Base-by-base conservation (phyloP, 495 filamentous ascomycete genomes). In the Patellaria atrata region DNA sequence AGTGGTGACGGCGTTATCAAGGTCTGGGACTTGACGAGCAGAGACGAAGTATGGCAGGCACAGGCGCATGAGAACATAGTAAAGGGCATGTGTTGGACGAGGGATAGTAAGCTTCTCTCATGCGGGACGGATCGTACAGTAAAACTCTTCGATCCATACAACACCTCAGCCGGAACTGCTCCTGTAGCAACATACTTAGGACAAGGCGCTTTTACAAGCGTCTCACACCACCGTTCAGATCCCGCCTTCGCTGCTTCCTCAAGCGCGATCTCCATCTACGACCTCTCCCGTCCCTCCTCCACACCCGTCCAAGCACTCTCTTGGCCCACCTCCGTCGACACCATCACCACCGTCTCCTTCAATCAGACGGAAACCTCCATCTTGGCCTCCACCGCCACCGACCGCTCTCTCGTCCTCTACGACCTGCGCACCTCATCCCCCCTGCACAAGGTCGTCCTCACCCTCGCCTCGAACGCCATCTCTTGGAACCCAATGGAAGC, bases 401-500 rank as follows among this genome's bases (percentile, higher is more conserved):
- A 96, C 50, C 74, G 89, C 20, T 80, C 77, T 3, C 64, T 96
- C 37, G 74, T 92, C 33, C 68, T 97, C 37, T 84, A 82, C 54
- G 89, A 97, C 57, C 63, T 96, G 20, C 77, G 89, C 28, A 96
- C 91, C 31, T 74, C 73, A 6, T 82, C 76, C 22, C 82, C 89
- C 9, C 65, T 94, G 11, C 66, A 77, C 24, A 85, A 85, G 43
- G 68, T 79, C 5, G 68, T 79, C 3, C 71, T 94, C 24, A 79
- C 71, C 27, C 69, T 94, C 28, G 75, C 84, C 17, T 78, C 74
- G 16, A 97, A 96, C 55, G 67, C 81, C 12, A 67, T 97, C 22
- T 30, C 14, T 15, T 99, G 87, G 82, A 96, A 96, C 52, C 89
- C 87, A 0, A 85, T 94, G 76, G 85, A 92, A 57, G 75, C 84